phyloP scores from a whole-genome alignment of 352 stramenopile species.

The Globisporangium rhizosaccharum region DNA sequence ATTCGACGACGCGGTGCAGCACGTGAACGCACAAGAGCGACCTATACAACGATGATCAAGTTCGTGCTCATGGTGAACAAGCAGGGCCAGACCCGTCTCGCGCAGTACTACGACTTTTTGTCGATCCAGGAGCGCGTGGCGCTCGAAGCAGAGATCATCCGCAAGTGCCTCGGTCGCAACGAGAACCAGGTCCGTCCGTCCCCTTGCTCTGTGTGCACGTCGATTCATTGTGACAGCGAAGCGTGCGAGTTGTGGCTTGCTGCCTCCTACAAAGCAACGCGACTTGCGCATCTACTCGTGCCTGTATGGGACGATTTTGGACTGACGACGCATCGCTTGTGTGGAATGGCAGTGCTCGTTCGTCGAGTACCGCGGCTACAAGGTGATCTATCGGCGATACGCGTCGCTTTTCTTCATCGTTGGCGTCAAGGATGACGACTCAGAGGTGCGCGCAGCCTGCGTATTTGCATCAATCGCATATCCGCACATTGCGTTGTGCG shows the following conservation, averaged over 20 bases:
- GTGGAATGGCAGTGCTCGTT: conserved; percentile 94
- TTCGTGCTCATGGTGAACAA: conserved; percentile 98
- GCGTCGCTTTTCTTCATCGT: conserved; percentile 99
- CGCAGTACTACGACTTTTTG: conserved; percentile 99
- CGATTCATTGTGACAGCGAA: not conserved
- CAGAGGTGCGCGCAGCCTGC: conserved; percentile 44
- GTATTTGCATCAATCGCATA: no score
- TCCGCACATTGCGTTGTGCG: not conserved
- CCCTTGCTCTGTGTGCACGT: not conserved
- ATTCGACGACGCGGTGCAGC: no score
- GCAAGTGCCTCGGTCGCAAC: conserved; percentile 97
- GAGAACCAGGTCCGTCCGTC: conserved; percentile 85
- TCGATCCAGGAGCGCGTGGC: conserved; percentile 97
- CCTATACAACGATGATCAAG: conserved; percentile 82
- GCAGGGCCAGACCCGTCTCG: conserved; percentile 99
- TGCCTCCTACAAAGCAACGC: not conserved
- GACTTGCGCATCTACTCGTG: no score
- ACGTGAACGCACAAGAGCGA: conserved; percentile 27
- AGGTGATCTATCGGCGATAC: conserved; percentile 98
- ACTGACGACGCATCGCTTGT: not conserved
- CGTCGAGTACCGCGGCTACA: conserved; percentile 99
- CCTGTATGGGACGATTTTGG: no score
- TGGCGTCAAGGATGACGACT: conserved; percentile 94
- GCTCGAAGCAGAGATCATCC: conserved; percentile 99
- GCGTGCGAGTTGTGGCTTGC: not conserved